These are phyloP conservation scores for Hypoxylon sp. DNA, from an alignment of 2,329 filamentous ascomycete species.

Conservation along the genomic window DNA sequence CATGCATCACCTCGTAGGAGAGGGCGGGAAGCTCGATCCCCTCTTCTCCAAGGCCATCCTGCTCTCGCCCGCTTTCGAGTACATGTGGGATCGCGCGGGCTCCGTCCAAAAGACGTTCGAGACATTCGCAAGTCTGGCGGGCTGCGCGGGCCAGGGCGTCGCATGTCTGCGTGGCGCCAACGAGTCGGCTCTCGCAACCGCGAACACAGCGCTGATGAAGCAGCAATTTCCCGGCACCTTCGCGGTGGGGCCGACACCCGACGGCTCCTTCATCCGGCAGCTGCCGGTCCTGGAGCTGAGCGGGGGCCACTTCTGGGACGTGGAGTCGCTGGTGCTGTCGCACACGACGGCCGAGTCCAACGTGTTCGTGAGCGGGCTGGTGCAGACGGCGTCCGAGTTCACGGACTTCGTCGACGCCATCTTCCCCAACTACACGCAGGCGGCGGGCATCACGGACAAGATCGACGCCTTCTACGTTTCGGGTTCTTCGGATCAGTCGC, in stretches of 20 bases:
- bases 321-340: constrained; percentile 13
- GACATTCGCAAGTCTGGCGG: constrained; percentile 2
- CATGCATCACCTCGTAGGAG: constrained; percentile 9
- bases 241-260: constrained; percentile 9
- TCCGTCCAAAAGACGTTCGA: constrained; percentile 7
- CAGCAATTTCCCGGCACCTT: constrained; percentile 11
- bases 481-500: constrained; percentile 5
- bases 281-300: constrained; percentile 11
- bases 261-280: constrained; percentile 12
- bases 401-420: not conserved
- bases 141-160: constrained; percentile 2
- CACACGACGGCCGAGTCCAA: constrained; percentile 12
- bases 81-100: constrained; percentile 19
- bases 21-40: constrained; percentile 12
- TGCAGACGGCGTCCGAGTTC: constrained; percentile 10
- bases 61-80: constrained; percentile 15
- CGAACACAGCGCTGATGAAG: constrained; percentile 12
- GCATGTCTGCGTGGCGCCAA: constrained; percentile 5
- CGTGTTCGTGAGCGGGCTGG: constrained; percentile 11
- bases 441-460: constrained; percentile 7
- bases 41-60: constrained; percentile 16
- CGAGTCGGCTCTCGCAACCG: constrained; percentile 5
- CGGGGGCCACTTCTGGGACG: constrained; percentile 11
- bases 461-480: constrained; percentile 9
- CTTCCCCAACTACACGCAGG: constrained; percentile 13